Conservation (phyloP, 306 rosid species). For the Glycine tomentella region DNA sequence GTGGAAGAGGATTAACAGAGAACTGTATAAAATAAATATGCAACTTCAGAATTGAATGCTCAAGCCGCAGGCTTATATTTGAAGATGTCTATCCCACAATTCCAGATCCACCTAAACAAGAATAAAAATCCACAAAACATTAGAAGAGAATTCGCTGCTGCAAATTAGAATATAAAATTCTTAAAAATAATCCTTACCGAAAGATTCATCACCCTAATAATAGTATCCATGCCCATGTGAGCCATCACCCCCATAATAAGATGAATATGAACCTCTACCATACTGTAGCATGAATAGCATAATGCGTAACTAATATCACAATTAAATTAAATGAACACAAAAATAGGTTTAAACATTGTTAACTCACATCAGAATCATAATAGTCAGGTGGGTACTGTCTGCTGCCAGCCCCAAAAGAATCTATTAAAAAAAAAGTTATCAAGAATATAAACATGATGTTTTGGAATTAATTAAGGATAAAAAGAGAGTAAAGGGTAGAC, state of each 20-base stretch:
- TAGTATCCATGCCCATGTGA: conserved; percentile 64
- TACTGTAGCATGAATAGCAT: conserved; percentile 59
- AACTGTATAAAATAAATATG: conserved; percentile 49
- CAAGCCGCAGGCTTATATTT: conserved; percentile 46
- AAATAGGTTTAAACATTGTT: conserved; percentile 34
- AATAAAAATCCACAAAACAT: conserved; percentile 44
- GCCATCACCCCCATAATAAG: conserved; percentile 58
- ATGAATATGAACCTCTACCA: conserved; percentile 63
- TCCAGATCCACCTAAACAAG: conserved; percentile 61
- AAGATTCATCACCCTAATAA: conserved; percentile 48
- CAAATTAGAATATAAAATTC: conserved; percentile 29
- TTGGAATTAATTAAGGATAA: not conserved
- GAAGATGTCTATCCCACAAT: conserved; percentile 50
- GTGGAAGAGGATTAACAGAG: conserved; percentile 42
- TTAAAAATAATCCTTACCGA: conserved; percentile 52
- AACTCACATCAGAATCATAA: conserved; percentile 73
- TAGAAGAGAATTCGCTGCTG: conserved; percentile 42
- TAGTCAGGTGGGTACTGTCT: conserved; percentile 61
- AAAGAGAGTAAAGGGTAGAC: conserved; percentile 46
- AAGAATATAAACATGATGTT: not conserved
- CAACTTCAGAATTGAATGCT: conserved; percentile 57
- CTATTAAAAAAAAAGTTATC: conserved; percentile 44
- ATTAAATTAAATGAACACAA: conserved; percentile 32
- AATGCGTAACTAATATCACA: conserved; percentile 28
- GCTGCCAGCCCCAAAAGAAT: conserved; percentile 60